These are phyloP conservation scores for Verticillium longisporum DNA, from an alignment of 2,329 filamentous ascomycete genomes.

Conservation along the genomic window DNA sequence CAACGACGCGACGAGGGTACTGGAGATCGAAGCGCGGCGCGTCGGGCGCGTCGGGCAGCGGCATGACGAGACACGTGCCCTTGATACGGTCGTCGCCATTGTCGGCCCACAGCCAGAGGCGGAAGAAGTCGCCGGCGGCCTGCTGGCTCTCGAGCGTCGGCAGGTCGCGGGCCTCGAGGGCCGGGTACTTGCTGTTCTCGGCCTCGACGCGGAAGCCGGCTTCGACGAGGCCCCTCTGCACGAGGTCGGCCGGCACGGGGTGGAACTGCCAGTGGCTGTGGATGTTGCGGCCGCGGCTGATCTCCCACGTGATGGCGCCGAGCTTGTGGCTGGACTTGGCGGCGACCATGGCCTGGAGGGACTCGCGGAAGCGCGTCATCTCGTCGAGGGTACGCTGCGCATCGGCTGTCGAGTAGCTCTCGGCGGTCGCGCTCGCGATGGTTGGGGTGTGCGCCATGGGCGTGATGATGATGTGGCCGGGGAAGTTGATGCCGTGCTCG, in stretches of 20 bases:
- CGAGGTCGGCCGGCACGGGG: constrained; percentile 62
- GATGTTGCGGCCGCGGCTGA: constrained; percentile 72
- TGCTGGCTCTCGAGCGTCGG: constrained; percentile 27
- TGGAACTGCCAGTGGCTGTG: constrained; percentile 94
- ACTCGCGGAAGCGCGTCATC: constrained; percentile 73
- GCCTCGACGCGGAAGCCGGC: constrained; percentile 85
- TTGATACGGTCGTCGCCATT: constrained; percentile 47
- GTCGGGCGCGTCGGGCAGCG: constrained; percentile 51
- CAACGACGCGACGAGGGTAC: constrained; percentile 80
- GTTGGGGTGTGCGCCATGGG: constrained; percentile 78
- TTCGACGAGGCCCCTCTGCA: constrained; percentile 70
- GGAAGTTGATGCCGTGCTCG: constrained; percentile 61
- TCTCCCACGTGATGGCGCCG: constrained; percentile 87
- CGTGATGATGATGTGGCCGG: constrained; percentile 85
- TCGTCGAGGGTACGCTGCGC: constrained; percentile 62
- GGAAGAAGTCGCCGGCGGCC: constrained; percentile 60
- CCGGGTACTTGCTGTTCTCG: constrained; percentile 59
- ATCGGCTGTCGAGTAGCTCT: constrained; percentile 40
- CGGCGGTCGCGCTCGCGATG: constrained; percentile 57
- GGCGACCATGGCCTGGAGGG: constrained; percentile 75
- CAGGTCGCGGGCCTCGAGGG: constrained; percentile 41
- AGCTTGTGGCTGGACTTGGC: constrained; percentile 49
- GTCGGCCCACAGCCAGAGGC: constrained; percentile 71
- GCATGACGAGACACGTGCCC: constrained; percentile 68
- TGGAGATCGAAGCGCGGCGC: constrained; percentile 72